Evolutionary conservation across 768 basidiomycete species (phyloP).

Genomic region (Boletus rubropictus): DNA sequence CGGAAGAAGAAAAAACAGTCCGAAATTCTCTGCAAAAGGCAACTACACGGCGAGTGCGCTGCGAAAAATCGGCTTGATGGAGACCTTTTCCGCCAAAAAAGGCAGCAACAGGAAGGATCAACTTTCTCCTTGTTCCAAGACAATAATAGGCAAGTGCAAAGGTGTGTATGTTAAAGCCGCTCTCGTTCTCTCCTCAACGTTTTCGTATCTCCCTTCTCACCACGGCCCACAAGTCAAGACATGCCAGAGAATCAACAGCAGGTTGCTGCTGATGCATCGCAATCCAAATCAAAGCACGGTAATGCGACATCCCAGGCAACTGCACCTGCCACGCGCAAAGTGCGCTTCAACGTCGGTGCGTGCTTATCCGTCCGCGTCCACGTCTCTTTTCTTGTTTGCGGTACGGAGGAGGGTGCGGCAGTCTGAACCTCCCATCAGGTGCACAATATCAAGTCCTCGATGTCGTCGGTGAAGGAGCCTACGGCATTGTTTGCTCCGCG

Average conservation of each 20-base stretch:
- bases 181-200: constrained; percentile 14
- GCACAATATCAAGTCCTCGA: constrained; percentile 81
- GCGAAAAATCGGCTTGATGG: background rate
- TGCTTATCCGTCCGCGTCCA: constrained; percentile 1
- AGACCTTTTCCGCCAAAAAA: background rate
- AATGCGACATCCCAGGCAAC: constrained; percentile 40
- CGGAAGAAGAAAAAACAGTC: background rate
- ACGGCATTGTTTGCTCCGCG: constrained; percentile 94
- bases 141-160: constrained; percentile 9
- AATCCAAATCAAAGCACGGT: constrained; percentile 40
- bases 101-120: background rate
- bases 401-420: background rate
- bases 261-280: constrained; percentile 16
- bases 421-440: constrained; percentile 34
- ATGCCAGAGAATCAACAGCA: constrained; percentile 28
- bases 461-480: constrained; percentile 87
- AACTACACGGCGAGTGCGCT: no score
- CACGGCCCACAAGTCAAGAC: background rate
- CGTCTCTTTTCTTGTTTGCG: background rate
- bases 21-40: background rate
- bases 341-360: constrained; percentile 81
- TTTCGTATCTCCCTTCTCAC: background rate
- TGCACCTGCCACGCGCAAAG: constrained; percentile 65
- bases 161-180: constrained; percentile 5
- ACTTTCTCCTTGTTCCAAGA: constrained; percentile 18